Percentiles rank a stretch among this genome's conserved stretches.
phyloP scores from a whole-genome alignment of 192 early-diverging fungal genomes.

The Coemansia umbellata region DNA sequence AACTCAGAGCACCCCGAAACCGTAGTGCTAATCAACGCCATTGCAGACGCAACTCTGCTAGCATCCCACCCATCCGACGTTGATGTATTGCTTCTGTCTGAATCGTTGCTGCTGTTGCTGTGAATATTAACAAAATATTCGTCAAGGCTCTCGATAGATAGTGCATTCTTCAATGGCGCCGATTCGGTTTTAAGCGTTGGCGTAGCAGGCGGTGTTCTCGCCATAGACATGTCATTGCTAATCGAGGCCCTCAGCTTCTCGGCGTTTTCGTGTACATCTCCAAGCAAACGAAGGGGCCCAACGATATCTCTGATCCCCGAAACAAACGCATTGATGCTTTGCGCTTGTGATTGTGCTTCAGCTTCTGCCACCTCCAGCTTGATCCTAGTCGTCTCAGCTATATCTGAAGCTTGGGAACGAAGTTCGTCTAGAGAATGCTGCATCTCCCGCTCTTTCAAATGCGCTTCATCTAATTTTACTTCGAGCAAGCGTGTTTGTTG shows the following conservation, averaged over 20 bases:
- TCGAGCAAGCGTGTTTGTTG: slow-evolving; percentile 18
- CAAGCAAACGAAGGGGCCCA: slow-evolving; percentile 27
- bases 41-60: slow-evolving; percentile 12
- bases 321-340: slow-evolving; percentile 21
- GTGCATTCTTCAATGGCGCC: background rate
- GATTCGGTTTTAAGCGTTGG: slow-evolving; percentile 16
- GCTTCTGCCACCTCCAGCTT: slow-evolving; percentile 5
- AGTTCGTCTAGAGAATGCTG: slow-evolving; percentile 18
- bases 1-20: slow-evolving; percentile 20
- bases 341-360: slow-evolving; percentile 4
- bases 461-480: slow-evolving; percentile 27
- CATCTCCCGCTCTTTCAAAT: slow-evolving; percentile 21
- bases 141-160: slow-evolving; percentile 19
- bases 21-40: slow-evolving; percentile 22
- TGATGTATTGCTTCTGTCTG: background rate
- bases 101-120: background rate
- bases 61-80: slow-evolving; percentile 4
- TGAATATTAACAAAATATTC: background rate
- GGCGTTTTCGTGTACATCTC: slow-evolving; percentile 9
- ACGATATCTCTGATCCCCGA: slow-evolving; percentile 12
- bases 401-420: slow-evolving; percentile 10
- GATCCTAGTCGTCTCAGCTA: slow-evolving; percentile 9
- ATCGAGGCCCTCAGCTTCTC: slow-evolving; percentile 24
- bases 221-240: background rate
- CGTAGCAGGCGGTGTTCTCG: slow-evolving; percentile 32